Percentiles rank a stretch among this genome's conserved stretches.
Conservation (phyloP, 129 eudicot genomes). For the Dittrichia graveolens region DNA sequence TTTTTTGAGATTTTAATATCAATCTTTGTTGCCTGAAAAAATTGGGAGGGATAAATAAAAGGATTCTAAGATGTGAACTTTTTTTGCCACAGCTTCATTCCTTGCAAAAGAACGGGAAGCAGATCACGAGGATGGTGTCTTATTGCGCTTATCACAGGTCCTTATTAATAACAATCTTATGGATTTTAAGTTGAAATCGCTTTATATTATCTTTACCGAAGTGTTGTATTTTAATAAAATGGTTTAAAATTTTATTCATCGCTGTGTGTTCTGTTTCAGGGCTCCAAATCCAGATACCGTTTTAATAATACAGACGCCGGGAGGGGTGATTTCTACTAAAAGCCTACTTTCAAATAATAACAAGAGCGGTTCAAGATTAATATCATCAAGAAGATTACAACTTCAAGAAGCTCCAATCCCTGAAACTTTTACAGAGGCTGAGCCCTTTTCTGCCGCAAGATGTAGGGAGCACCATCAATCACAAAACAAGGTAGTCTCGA, state of each 20-base stretch:
- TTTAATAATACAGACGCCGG: conserved; percentile 82
- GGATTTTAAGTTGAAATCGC: neutral
- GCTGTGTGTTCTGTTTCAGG: conserved; percentile 43
- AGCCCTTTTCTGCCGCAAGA: conserved; percentile 88
- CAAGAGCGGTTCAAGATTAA: conserved; percentile 72
- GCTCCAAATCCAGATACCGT: conserved; percentile 97
- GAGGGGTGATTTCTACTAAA: conserved; percentile 77
- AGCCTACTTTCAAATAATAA: conserved; percentile 54
- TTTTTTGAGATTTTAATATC: neutral
- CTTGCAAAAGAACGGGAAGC: conserved; percentile 89
- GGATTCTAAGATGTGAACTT: conserved; percentile 6
- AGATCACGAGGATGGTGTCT: conserved; percentile 90
- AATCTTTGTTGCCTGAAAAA: neutral
- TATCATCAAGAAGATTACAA: conserved; percentile 66
- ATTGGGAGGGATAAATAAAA: neutral
- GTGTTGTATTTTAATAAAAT: neutral
- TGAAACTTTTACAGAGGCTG: conserved; percentile 55
- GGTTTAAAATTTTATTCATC: neutral
- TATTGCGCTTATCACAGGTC: conserved; percentile 98
- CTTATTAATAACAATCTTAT: conserved; percentile 1
- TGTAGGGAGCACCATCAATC: conserved; percentile 64
- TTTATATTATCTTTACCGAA: too few relatives aligned
- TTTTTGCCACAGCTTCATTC: conserved; percentile 62
- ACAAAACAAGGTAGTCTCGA: conserved; percentile 51
- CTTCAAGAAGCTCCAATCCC: conserved; percentile 54